Base-by-base conservation (phyloP, 2,329 filamentous ascomycete species). In the Knufia petricola region DNA sequence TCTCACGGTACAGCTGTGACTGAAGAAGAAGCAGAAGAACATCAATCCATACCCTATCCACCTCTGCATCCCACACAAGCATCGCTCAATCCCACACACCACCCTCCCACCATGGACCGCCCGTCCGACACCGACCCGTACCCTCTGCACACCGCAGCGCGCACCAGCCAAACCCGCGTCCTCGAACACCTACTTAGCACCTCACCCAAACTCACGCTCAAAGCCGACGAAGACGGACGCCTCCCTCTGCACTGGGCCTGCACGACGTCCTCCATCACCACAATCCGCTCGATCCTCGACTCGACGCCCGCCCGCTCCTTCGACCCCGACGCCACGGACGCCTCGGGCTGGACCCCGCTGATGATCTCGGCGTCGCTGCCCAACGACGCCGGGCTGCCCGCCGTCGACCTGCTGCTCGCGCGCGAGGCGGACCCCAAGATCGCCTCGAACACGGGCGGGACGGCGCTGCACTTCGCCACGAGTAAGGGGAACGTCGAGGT, bases 191-290 rank as follows among this genome's bases (percentile, higher is more conserved):
- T 47, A 43, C 36, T 30, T 37, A 39, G 90, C 84, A 80, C 82
- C 57, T 88, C 94, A 61, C 82, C 85, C 2, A 89, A 85, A 60
- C 77, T 94, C 32, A 82, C 86, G 21, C 74, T 70, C 50, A 79
- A 81, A 60, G 73, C 71, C 60, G 92, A 98, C 61, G 83, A 86
- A 42, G 92, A 98, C 64, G 87, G 87, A 13, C 85, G 92, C 38
- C 78, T 95, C 31, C 83, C 92, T 2, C 81, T 96, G 50, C 92
- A 98, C 72, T 98, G 92, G 92, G 90, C 92, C 0, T 79, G 81
- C 1, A 92, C 89, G 19, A 84, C 85, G 65, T 94, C 92, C 63
- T 82, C 81, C 57, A 68, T 83, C 4, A 77, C 82, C 20, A 87
- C 95, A 51, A 81, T 86, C 15, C 73, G 84, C 43, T n/a, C 39